These are phyloP conservation scores for Lactarius hatsudake DNA, from an alignment of 768 basidiomycete species.

Conservation along the genomic window DNA sequence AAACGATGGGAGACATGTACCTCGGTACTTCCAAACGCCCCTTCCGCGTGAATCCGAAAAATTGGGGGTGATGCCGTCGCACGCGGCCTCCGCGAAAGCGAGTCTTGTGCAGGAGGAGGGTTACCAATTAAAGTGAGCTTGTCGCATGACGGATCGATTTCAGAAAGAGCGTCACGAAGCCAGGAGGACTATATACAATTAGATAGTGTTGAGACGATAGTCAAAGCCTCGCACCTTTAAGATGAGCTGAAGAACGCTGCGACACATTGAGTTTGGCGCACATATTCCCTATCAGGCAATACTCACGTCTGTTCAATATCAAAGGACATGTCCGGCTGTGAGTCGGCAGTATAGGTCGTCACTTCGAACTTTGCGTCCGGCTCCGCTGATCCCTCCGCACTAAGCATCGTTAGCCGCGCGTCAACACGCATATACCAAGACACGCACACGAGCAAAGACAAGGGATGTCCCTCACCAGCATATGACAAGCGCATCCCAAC, in stretches of 20 bases:
- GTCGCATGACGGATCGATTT: constrained; percentile 86
- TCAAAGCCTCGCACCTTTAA: constrained; percentile 70
- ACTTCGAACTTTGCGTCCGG: constrained; percentile 88
- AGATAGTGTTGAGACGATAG: constrained; percentile 43
- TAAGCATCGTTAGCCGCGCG: constrained; percentile 31
- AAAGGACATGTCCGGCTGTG: constrained; percentile 76
- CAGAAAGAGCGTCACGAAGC: constrained; percentile 89
- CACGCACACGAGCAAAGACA: constrained; percentile 74
- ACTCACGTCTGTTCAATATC: constrained; percentile 60
- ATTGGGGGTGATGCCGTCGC: constrained; percentile 48
- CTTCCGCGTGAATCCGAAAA: constrained; percentile 76
- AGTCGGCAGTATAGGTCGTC: constrained; percentile 80
- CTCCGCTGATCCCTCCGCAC: constrained; percentile 74
- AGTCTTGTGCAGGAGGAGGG: constrained; percentile 42
- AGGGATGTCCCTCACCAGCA: constrained; percentile 69
- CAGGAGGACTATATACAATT: constrained; percentile 67
- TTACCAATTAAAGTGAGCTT: constrained; percentile 81
- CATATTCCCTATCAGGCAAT: constrained; percentile 10
- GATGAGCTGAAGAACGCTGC: constrained; percentile 18
- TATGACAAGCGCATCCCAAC: constrained; percentile 89
- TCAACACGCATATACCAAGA: not conserved
- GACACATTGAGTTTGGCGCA: constrained; percentile 4
- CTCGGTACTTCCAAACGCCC: constrained; percentile 84
- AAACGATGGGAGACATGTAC: constrained; percentile 38
- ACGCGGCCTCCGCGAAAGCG: constrained; percentile 30